phyloP scores from a whole-genome alignment of 768 basidiomycete species.

The Lentinula guzmanii region DNA sequence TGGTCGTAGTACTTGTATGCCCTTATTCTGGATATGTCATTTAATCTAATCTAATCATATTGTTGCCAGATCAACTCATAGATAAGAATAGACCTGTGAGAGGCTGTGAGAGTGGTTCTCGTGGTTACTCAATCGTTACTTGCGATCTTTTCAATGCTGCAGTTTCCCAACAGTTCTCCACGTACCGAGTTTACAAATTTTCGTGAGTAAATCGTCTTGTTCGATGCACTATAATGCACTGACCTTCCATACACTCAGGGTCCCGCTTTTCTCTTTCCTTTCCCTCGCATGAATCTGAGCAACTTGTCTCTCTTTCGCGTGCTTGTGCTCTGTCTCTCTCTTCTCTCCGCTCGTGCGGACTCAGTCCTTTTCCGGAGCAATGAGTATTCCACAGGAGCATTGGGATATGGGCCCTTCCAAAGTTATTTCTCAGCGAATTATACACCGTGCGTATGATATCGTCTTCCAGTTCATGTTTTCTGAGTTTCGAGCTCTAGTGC shows the following conservation, averaged over 20 bases:
- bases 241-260: background rate
- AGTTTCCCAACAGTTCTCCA: background rate
- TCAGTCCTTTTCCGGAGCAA: background rate
- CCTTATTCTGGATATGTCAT: too few species aligned
- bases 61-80: too few species aligned
- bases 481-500: background rate
- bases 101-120: background rate
- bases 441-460: background rate
- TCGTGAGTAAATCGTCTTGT: background rate
- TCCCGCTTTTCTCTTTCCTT: background rate
- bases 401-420: slow-evolving; percentile 3
- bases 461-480: background rate
- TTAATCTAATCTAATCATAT: too few species aligned
- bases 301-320: background rate
- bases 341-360: background rate
- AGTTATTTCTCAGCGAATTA: slow-evolving; percentile 1
- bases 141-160: background rate
- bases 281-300: background rate
- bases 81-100: too few species aligned
- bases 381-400: background rate
- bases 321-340: background rate
- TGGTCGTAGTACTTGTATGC: too few species aligned
- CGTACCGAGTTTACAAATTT: background rate
- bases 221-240: background rate
- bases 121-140: background rate